Evolutionary conservation across 257 asterid genomes (phyloP), one percentile per base, ranked within the genome.

Genomic region (Capsicum chinense): DNA sequence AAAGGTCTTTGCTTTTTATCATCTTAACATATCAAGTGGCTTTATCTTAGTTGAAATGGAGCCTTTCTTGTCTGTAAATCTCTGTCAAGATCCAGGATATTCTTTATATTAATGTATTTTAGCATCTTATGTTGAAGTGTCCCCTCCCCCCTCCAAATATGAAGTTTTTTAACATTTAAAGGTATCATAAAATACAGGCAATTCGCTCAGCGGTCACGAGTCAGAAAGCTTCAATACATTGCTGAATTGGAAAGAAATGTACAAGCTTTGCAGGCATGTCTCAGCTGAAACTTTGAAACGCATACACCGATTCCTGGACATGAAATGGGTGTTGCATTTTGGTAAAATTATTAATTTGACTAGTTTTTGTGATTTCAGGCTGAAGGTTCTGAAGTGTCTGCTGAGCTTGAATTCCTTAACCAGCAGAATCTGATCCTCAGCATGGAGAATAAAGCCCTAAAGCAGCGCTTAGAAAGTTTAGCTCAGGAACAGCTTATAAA

Each of bases 141-240:
- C 16, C 15, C 60, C 19, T 16, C 19, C 60, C 80, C n/a, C 52
- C 54, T 1, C 33, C 52, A 56, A 56, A 42, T 85, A 56, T 35
- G 87, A 60, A 19, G 48, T 81, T 84, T 39, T 17, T 73, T 80
- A 81, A 69, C 79, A 73, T 69, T 69, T 48, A 74, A 26, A 58
- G 70, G 73, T 87, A 21, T 59, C 64, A 33, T 73, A 79, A 84
- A 58, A 84, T 88, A 86, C 95, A 96, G 99, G 95, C 98, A 93
- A 88, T 96, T 91, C 85, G 98, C 99, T 89, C 99, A 94, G 88
- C 98, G 99, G 56, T 96, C 98, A 14, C 93, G 99, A 83, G 98
- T 96, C 47, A 90, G 98, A 85, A 96, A 94, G 90, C 95, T 93
- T 86, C 99, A 96, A 79, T 93, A 96, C 88, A 96, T 96, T 78